Base-by-base conservation (phyloP, 805 yeast genomes). In the Saccharomyces kudriavzevii region DNA sequence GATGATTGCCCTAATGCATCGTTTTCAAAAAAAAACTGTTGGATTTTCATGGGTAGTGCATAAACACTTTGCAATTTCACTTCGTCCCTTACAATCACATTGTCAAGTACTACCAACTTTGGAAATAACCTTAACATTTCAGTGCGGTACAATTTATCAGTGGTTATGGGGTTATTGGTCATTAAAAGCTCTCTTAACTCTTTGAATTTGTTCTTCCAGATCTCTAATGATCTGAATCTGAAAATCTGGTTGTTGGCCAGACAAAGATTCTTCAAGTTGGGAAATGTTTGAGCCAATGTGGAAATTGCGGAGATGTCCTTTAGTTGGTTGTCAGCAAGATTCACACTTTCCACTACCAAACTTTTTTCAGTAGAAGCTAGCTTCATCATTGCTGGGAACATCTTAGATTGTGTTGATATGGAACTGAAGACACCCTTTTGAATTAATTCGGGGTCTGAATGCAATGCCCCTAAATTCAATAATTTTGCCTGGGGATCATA, bases 351-450 rank as follows among this genome's bases (percentile, higher is more conserved):
- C 3, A 90, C 85, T 6, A 65, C 65, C 25, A 71, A 61, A 31
- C 65, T 62, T 1, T 68, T 66, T 27, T 80, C 82, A 51, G 80
- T 80, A 3, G 74, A 70, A 1, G 96, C 96, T 8, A 92, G 70
- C 65, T 85, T 87, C 86, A 92, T 81, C 58, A 94, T 71, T 0
- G 98, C 98, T 10, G 89, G 86, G 68, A 92, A 89, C 78, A 90
- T 84, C 69, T 92, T 94, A 13, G 91, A 78, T 31, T 84, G 78
- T 1, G 88, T 82, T 10, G 82, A 70, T 14, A 79, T 72, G 4
- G 83, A 72, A 14, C 80, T 78, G 56, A 90, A 83, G 51, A 89
- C 74, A 0, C 96, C 96, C 56, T 77, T 77, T 20, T 77, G 71
- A 11, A 69, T 71, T 45, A 92, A 73, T 10, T 70, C 74, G 29